A percentile compares a stretch with the other conserved stretches of the same genome.
Conservation (phyloP, 345 rosid genomes). For the Crucihimalaya himalaica region DNA sequence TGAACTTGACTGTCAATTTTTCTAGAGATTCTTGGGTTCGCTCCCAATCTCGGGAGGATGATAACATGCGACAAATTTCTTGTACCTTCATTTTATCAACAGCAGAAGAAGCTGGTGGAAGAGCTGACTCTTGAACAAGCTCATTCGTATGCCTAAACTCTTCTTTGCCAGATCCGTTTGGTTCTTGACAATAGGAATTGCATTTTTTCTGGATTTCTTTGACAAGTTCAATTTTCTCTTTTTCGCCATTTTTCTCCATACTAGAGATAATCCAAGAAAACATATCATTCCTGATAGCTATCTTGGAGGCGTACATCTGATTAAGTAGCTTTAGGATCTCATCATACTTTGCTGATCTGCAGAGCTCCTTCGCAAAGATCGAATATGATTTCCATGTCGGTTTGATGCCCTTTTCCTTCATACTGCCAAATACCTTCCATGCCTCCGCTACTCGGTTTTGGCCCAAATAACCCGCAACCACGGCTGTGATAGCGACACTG, state of each 20-base stretch:
- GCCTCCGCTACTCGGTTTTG: slow-evolving; percentile 65
- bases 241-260: slow-evolving; percentile 66
- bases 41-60: slow-evolving; percentile 45
- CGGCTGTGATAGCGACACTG: slow-evolving; percentile 54
- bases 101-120: slow-evolving; percentile 33
- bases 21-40: slow-evolving; percentile 54
- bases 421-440: slow-evolving; percentile 58
- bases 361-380: slow-evolving; percentile 68
- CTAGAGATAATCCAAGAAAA: slow-evolving; percentile 57
- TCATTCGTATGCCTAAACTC: slow-evolving; percentile 27
- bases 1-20: slow-evolving; percentile 51
- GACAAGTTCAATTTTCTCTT: slow-evolving; percentile 49
- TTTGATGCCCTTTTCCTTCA: slow-evolving; percentile 60
- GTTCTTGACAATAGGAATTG: slow-evolving; percentile 31
- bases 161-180: slow-evolving; percentile 7
- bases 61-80: slow-evolving; percentile 54
- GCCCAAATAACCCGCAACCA: slow-evolving; percentile 67
- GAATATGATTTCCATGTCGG: slow-evolving; percentile 59
- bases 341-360: slow-evolving; percentile 53
- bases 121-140: slow-evolving; percentile 25
- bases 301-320: slow-evolving; percentile 57
- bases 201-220: slow-evolving; percentile 50
- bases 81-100: slow-evolving; percentile 47
- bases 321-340: slow-evolving; percentile 56
- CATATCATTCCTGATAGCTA: slow-evolving; percentile 49